Percentiles rank a stretch among this genome's conserved stretches.
phyloP scores from a whole-genome alignment of 805 yeast species.

The Candida tibetensis region DNA sequence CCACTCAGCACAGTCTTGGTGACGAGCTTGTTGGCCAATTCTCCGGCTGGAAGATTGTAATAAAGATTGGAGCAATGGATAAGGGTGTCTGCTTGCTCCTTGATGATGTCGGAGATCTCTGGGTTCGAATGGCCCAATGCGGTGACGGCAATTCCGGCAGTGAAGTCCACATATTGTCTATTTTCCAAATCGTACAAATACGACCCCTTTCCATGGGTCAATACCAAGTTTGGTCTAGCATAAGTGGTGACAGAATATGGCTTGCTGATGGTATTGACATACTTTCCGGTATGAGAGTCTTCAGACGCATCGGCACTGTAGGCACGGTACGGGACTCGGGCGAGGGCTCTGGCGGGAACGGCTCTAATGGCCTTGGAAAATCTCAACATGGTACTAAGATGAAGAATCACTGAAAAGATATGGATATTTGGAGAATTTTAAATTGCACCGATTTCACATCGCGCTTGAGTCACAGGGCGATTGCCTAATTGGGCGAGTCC shows the following conservation, averaged over 20 bases:
- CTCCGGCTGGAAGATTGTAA: constrained; percentile 81
- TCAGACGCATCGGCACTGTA: constrained; percentile 30
- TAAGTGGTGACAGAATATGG: constrained; percentile 74
- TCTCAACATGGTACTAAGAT: neutral
- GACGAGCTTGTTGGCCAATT: constrained; percentile 68
- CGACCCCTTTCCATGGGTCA: constrained; percentile 82
- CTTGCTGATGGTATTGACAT: constrained; percentile 43
- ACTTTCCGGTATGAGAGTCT: constrained; percentile 34
- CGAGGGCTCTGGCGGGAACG: no score
- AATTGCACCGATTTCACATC: constrained; percentile 33
- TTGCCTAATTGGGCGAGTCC: constrained; percentile 17
- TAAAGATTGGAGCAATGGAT: constrained; percentile 85
- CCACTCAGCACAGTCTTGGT: constrained; percentile 65
- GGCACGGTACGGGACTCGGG: no score
- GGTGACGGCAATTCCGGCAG: constrained; percentile 98
- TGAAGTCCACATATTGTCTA: constrained; percentile 79
- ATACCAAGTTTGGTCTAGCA: constrained; percentile 71
- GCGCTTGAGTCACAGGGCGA: constrained; percentile 35
- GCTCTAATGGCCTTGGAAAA: neutral
- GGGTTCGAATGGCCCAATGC: constrained; percentile 84
- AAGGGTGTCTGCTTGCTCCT: constrained; percentile 68
- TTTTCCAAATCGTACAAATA: constrained; percentile 77
- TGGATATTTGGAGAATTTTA: neutral
- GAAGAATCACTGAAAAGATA: no score
- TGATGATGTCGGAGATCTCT: constrained; percentile 65